A percentile compares a stretch with the other conserved stretches of the same genome.
Conservation (phyloP, 306 rosid species). For the Vicia villosa region DNA sequence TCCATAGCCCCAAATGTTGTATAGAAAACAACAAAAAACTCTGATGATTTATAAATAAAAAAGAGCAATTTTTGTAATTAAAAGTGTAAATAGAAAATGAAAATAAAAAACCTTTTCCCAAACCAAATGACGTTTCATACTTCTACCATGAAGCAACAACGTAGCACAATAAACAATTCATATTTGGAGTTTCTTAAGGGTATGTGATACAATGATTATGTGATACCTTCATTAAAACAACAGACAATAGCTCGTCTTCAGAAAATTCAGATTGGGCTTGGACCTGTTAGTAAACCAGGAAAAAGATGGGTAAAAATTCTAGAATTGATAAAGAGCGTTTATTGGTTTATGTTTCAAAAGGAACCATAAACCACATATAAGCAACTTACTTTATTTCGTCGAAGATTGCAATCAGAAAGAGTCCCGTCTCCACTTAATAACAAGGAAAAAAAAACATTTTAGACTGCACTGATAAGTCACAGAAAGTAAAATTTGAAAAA, state of each 20-base stretch:
- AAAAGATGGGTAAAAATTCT: constrained; percentile 22
- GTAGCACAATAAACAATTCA: background rate
- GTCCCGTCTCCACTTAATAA: constrained; percentile 88
- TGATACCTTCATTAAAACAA: constrained; percentile 87
- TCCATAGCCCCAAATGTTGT: background rate
- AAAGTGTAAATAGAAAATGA: background rate
- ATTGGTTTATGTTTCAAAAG: constrained; percentile 5
- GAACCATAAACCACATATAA: constrained; percentile 34
- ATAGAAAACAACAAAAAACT: background rate
- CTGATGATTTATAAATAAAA: background rate
- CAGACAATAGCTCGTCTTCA: constrained; percentile 84
- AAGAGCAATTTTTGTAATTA: background rate
- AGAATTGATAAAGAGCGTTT: background rate
- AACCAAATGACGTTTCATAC: background rate
- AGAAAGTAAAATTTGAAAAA: constrained; percentile 15
- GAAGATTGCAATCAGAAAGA: constrained; percentile 86
- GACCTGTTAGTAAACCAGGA: constrained; percentile 52
- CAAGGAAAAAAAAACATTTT: constrained; percentile 11
- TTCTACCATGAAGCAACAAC: background rate
- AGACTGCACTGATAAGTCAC: constrained; percentile 14
- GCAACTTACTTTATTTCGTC: constrained; percentile 72
- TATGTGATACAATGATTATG: background rate
- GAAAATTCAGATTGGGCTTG: constrained; percentile 89
- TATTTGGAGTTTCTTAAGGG: background rate
- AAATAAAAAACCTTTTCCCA: background rate